A percentile compares a stretch with the other conserved stretches of the same genome.
phyloP scores from a whole-genome alignment of 805 yeast species.

The Starmerella bombicola region DNA sequence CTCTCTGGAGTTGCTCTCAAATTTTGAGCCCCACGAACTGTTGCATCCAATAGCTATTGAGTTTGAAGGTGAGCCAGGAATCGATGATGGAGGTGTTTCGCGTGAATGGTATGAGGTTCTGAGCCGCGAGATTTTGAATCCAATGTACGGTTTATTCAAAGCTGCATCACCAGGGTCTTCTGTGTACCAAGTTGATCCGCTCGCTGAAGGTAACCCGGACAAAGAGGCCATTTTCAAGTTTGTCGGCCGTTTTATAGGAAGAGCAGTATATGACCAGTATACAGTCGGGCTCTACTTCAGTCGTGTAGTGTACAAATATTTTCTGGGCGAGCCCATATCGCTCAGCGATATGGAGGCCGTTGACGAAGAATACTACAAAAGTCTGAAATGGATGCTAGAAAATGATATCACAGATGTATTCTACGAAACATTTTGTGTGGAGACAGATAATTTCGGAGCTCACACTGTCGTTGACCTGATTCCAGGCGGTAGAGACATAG shows the following conservation, averaged over 20 bases:
- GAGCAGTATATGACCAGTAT: slow-evolving; percentile 78
- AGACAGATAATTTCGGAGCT: slow-evolving; percentile 47
- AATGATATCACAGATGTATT: slow-evolving; percentile 93
- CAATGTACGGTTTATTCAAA: slow-evolving; percentile 81
- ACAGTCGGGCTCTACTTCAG: slow-evolving; percentile 89
- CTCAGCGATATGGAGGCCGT: slow-evolving; percentile 88
- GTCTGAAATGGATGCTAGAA: slow-evolving; percentile 89
- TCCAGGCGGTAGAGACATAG: slow-evolving; percentile 67
- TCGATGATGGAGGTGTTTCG: slow-evolving; percentile 96
- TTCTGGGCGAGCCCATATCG: slow-evolving; percentile 66
- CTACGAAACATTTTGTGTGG: slow-evolving; percentile 87
- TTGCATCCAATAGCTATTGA: slow-evolving; percentile 43
- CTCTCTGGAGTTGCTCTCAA: slow-evolving; percentile 70
- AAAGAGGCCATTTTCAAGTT: slow-evolving; percentile 87
- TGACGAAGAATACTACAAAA: slow-evolving; percentile 84
- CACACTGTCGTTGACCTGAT: slow-evolving; percentile 70
- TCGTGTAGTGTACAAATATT: slow-evolving; percentile 82
- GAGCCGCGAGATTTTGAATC: slow-evolving; percentile 89
- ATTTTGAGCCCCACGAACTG: slow-evolving; percentile 55
- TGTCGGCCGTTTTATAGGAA: slow-evolving; percentile 86
- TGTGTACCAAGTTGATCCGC: slow-evolving; percentile 88
- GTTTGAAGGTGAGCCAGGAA: slow-evolving; percentile 91
- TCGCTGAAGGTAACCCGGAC: slow-evolving; percentile 64
- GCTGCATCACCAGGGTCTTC: slow-evolving; percentile 89
- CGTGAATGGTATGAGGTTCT: slow-evolving; percentile 96